phyloP scores from a whole-genome alignment of 495 filamentous ascomycete genomes.

The Penicillium argentinense region DNA sequence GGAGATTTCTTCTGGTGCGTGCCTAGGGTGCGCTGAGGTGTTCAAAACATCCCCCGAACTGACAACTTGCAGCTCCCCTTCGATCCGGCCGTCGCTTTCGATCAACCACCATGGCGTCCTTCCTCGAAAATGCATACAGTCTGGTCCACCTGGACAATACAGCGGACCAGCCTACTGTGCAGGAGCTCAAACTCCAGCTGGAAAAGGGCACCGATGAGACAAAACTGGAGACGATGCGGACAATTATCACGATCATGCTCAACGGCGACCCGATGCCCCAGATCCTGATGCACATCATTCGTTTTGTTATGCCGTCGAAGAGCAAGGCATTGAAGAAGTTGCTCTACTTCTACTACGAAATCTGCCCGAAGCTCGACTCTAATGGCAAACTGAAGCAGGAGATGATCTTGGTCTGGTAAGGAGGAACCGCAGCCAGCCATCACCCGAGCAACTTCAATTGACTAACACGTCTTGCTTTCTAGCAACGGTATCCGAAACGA shows the following conservation, averaged over 20 bases:
- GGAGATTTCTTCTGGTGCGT: slow-evolving; percentile 33
- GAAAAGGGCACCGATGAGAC: slow-evolving; percentile 97
- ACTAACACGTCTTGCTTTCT: slow-evolving; percentile 20
- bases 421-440: slow-evolving; percentile 6
- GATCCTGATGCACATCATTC: slow-evolving; percentile 98
- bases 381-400: slow-evolving; percentile 96
- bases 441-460: background rate
- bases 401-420: slow-evolving; percentile 98
- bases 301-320: slow-evolving; percentile 98
- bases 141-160: slow-evolving; percentile 94
- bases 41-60: slow-evolving; percentile 42
- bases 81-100: slow-evolving; percentile 20
- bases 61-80: slow-evolving; percentile 42
- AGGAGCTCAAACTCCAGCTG: slow-evolving; percentile 88
- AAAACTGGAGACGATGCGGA: slow-evolving; percentile 98
- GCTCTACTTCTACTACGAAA: slow-evolving; percentile 98
- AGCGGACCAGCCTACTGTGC: slow-evolving; percentile 83
- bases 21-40: slow-evolving; percentile 23
- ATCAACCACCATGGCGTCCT: slow-evolving; percentile 79
- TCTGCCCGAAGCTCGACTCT: slow-evolving; percentile 92
- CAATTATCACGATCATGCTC: slow-evolving; percentile 93
- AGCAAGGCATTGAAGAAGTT: slow-evolving; percentile 97
- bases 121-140: slow-evolving; percentile 91
- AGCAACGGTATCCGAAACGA: slow-evolving; percentile 99
- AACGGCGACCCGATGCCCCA: slow-evolving; percentile 96